Evolutionary conservation across 495 filamentous ascomycete species (phyloP).

Genomic region (Trichoderma reesei): DNA sequence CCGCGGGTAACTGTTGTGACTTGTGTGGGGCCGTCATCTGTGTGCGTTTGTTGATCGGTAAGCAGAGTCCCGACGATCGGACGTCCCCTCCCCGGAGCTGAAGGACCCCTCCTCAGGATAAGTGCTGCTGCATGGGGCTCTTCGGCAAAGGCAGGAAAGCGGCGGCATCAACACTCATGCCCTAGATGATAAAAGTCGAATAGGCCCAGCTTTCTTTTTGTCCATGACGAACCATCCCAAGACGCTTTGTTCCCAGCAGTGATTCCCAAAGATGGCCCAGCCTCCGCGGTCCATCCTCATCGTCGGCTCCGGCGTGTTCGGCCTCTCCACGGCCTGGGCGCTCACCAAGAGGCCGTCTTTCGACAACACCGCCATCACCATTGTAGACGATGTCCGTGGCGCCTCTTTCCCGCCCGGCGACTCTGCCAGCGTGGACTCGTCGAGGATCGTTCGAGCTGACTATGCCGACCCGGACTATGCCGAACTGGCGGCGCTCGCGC

Average conservation of each 20-base stretch:
- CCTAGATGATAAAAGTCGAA: background rate
- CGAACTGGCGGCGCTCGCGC: constrained; percentile 55
- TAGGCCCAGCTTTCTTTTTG: background rate
- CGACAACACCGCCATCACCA: constrained; percentile 45
- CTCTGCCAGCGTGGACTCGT: constrained; percentile 63
- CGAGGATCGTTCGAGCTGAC: constrained; percentile 73
- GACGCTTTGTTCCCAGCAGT: background rate
- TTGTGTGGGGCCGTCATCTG: background rate
- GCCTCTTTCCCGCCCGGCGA: constrained; percentile 55
- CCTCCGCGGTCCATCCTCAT: constrained; percentile 54
- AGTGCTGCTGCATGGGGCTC: background rate
- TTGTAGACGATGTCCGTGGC: constrained; percentile 49
- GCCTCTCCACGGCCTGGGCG: constrained; percentile 57
- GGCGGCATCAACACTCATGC: background rate
- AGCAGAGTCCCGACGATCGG: background rate
- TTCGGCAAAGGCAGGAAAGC: background rate
- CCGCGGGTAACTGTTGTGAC: background rate
- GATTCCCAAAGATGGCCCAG: background rate
- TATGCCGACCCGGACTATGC: constrained; percentile 68
- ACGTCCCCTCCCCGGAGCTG: background rate
- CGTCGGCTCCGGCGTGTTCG: constrained; percentile 69
- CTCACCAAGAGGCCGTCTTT: constrained; percentile 48
- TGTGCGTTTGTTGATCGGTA: background rate
- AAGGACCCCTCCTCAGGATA: background rate
- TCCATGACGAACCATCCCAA: background rate